These are phyloP conservation scores for Plantago coronopus DNA, from an alignment of 305 asterid genomes.

Conservation along the genomic window DNA sequence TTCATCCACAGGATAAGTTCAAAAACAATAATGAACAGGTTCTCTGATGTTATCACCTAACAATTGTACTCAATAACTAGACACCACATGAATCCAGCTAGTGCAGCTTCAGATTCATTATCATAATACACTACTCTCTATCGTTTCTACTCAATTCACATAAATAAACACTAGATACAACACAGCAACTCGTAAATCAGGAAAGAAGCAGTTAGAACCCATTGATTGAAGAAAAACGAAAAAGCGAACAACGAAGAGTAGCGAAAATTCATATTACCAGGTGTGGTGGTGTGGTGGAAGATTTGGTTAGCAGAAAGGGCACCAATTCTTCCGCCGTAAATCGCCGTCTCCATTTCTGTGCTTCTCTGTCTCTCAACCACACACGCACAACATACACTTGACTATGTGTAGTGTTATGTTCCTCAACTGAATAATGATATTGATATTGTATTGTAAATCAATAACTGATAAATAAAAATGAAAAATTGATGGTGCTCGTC, in stretches of 20 bases:
- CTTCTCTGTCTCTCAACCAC: not conserved
- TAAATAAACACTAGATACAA: not conserved
- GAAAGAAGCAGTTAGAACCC: not conserved
- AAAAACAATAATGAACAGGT: no score
- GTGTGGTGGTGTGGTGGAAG: constrained; percentile 23
- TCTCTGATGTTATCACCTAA: no score
- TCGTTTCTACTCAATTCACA: no score
- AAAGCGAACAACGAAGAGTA: not conserved
- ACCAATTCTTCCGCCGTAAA: constrained; percentile 51
- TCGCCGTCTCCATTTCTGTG: constrained; percentile 62
- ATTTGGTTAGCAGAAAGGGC: constrained; percentile 58
- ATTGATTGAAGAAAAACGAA: not conserved
- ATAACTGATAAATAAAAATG: no score
- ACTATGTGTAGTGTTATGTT: not conserved
- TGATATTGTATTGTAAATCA: no score
- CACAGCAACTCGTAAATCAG: not conserved
- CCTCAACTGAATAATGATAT: not conserved
- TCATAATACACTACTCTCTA: no score
- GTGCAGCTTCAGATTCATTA: not conserved
- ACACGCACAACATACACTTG: not conserved
- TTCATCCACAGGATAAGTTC: no score
- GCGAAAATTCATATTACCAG: constrained; percentile 29
- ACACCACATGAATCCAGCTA: not conserved
- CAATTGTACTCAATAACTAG: not conserved
- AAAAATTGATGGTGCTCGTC: no score